A percentile compares a stretch with the other conserved stretches of the same genome.
phyloP scores from a whole-genome alignment of 257 asterid genomes.

The Plantago major region DNA sequence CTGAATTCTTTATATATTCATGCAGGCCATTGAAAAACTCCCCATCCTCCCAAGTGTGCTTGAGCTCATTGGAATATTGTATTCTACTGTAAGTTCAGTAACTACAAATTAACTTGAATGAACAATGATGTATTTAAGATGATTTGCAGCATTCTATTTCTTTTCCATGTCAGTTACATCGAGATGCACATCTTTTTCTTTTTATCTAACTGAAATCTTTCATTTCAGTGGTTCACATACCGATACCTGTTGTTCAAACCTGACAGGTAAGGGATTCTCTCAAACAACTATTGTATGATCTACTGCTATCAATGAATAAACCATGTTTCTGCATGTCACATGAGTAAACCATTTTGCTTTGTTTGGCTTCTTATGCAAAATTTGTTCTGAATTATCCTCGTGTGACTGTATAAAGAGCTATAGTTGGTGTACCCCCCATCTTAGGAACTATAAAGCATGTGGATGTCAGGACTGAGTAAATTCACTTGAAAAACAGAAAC shows the following conservation, averaged over 20 bases:
- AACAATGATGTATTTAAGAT: conserved; percentile 1
- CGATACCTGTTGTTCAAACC: conserved; percentile 93
- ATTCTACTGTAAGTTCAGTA: conserved; percentile 59
- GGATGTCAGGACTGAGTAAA: no score
- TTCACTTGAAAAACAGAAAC: no score
- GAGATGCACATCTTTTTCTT: not conserved
- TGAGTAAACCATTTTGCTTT: no score
- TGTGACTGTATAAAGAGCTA: no score
- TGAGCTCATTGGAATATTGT: conserved; percentile 76
- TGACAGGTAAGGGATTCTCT: conserved; percentile 49
- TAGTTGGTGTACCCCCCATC: no score
- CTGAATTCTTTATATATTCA: conserved; percentile 15
- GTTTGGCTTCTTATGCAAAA: no score
- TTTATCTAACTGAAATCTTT: conserved; percentile 21
- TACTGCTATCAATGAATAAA: no score
- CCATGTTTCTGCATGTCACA: no score
- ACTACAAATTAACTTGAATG: not conserved
- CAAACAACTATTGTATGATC: not conserved
- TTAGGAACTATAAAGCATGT: no score
- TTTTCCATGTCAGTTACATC: not conserved
- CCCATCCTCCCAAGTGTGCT: conserved; percentile 66
- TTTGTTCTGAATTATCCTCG: no score
- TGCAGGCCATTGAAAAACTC: conserved; percentile 72
- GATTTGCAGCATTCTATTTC: not conserved
- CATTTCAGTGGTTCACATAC: conserved; percentile 80